Conservation (phyloP, 1,139 yeast genomes). For the Yamadazyma aaseri region DNA sequence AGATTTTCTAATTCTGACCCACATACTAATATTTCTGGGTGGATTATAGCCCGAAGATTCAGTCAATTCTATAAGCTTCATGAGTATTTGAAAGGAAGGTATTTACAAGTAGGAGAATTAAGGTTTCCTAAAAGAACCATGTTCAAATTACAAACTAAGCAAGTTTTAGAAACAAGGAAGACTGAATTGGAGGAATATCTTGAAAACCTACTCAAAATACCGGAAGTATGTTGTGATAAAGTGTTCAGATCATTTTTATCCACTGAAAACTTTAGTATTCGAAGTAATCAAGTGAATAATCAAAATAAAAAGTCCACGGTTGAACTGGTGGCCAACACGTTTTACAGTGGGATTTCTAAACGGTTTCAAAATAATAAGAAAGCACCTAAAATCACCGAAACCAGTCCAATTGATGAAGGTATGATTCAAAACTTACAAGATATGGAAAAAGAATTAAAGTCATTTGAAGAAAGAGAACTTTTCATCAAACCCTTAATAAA, state of each 20-base stretch:
- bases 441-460: constrained; percentile 43
- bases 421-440: constrained; percentile 34
- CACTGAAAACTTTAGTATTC: constrained; percentile 57
- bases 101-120: constrained; percentile 49
- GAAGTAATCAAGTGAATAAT: constrained; percentile 31
- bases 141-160: constrained; percentile 60
- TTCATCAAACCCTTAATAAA: constrained; percentile 86
- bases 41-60: constrained; percentile 88
- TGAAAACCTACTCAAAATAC: constrained; percentile 52
- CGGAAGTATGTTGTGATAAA: constrained; percentile 70
- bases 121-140: constrained; percentile 66
- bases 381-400: constrained; percentile 1
- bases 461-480: constrained; percentile 32
- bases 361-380: constrained; percentile 7
- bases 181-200: constrained; percentile 62
- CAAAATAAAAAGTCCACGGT: constrained; percentile 15
- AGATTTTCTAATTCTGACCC: constrained; percentile 46
- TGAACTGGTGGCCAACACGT: constrained; percentile 41
- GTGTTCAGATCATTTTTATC: constrained; percentile 77
- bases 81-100: constrained; percentile 56
- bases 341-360: constrained; percentile 44
- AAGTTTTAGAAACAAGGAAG: constrained; percentile 66
- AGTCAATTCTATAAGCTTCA: constrained; percentile 79
- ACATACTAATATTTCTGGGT: constrained; percentile 61
- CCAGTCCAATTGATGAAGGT: constrained; percentile 9